These are phyloP conservation scores for Pelagomonas calceolata DNA, from an alignment of 108 stramenopile species.

Conservation along the genomic window DNA sequence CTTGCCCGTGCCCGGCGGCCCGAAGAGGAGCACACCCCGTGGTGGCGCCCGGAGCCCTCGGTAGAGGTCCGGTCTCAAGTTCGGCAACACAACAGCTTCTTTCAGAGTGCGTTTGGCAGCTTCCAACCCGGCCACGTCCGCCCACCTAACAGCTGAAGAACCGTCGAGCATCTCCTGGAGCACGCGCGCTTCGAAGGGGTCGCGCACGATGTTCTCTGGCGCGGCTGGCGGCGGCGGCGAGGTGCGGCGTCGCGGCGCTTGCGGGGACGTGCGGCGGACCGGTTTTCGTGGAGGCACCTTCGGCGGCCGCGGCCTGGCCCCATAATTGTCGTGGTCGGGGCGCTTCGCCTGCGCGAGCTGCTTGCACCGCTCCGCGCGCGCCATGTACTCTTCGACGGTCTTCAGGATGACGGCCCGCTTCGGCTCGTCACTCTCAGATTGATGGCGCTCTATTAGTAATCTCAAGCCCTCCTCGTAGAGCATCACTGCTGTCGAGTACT, in stretches of 20 bases:
- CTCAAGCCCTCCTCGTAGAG: background rate
- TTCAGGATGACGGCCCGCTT: background rate
- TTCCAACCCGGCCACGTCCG: background rate
- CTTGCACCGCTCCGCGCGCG: background rate
- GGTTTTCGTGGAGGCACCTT: no score
- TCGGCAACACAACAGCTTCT: constrained; percentile 36
- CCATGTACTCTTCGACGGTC: background rate
- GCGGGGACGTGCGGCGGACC: no score
- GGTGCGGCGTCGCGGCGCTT: no score
- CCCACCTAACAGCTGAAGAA: background rate
- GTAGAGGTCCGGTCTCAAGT: constrained; percentile 31
- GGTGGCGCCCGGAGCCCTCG: constrained; percentile 33
- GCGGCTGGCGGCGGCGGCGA: background rate
- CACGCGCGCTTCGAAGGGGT: background rate
- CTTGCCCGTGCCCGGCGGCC: constrained; percentile 54
- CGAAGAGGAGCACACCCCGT: constrained; percentile 46
- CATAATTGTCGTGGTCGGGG: background rate
- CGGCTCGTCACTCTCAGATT: background rate
- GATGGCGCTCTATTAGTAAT: background rate
- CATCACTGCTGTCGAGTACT: background rate
- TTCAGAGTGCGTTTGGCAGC: constrained; percentile 22
- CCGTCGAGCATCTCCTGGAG: background rate
- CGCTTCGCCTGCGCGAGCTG: background rate
- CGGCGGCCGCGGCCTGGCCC: background rate
- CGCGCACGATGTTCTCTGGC: no score